Evolutionary conservation across 495 filamentous ascomycete genomes (phyloP), one percentile per base, ranked within the genome.

Genomic region (Staphylotrichum longicolle): DNA sequence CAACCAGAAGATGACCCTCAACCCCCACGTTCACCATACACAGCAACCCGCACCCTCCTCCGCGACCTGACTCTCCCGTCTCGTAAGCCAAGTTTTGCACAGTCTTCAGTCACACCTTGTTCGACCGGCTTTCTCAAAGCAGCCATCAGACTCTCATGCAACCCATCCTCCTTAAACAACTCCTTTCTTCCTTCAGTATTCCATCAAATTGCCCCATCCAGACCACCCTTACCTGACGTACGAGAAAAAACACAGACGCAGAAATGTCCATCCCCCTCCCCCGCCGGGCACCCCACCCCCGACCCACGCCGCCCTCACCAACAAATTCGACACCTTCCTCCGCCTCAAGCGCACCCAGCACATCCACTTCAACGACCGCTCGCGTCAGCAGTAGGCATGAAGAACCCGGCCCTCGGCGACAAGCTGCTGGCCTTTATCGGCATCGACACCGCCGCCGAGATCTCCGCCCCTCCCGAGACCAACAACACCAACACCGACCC

Each of bases 301-400:
- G 3, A 71, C 73, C 3, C 58, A 73, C 41, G 72, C 73, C 5
- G 72, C 69, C 11, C 80, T 85, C 2, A 90, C 85, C 56, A 80
- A 81, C 54, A 96, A 96, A 65, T 89, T 96, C 65, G 79, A 84
- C 55, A 88, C 87, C 67, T 97, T 98, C 72, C 84, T 96, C 2
- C 79, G 83, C 32, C 79, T 97, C 48, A 98, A 97, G 74, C 69
- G 71, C 47, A 86, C 85, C 55, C 85, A 90, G 65, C 90, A 90
- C 3, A 78, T 91, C 37, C 95, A 98, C 75, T 97, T 98, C 80
- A 97, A 98, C 72, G 80, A 86, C 61, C 88, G 90, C 54, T 97
- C 1, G 84, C 87, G 27, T 78, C 77, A 45, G 89, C 88, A 3
- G 76, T 84, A 1, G 86, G 89, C 0, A 75, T 96, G 44, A 86